Base-by-base conservation (phyloP, 2,329 filamentous ascomycete genomes). In the Bipolaris gigantea region DNA sequence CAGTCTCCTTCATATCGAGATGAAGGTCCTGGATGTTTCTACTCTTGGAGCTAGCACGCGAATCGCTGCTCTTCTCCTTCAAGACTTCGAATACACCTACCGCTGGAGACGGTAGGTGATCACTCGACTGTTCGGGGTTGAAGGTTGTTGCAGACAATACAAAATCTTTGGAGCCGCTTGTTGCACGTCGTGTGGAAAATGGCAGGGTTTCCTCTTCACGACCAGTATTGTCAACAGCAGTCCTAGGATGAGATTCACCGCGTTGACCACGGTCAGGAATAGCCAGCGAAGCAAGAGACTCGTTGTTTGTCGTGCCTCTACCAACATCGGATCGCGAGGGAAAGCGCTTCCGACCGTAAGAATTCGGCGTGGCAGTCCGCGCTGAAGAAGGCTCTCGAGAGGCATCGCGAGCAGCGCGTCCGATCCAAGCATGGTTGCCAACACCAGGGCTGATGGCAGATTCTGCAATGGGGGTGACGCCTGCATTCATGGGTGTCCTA, bases 381-480 rank as follows among this genome's bases (percentile, higher is more conserved):
- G 83, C 55, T 79, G 84, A 63, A 5, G 77, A 77, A 33, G 78
- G 76, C 50, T 79, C 77, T 32, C 77, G 67, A 13, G 70, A 72
- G 5, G 55, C 30, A 10, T 72, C 69, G 13, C 72, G 64, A 16
- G 67, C 63, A 30, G 61, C 60, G 40, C 74, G 71, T 48, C 65
- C 61, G 18, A 74, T 67, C 77, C 77, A 80, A 1, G 70, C 67
- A 25, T 67, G 69, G 44, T 55, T 65, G 11, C 66, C 68, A 23
- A 84, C 85, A 36, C 84, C 83, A 0, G 92, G 91, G 21, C 89
- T 91, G 13, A 85, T 63, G 7, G 82, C 82, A 30, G 83, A 84
- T 48, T 84, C 80, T 1, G 89, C 88, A 65, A 97, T 97, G 0
- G 93, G 93, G 0, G 93, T 97, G 0, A 89, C 83, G n/a, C 89